These are phyloP conservation scores for Baorangia bicolor DNA, from an alignment of 768 basidiomycete species.

Conservation along the genomic window DNA sequence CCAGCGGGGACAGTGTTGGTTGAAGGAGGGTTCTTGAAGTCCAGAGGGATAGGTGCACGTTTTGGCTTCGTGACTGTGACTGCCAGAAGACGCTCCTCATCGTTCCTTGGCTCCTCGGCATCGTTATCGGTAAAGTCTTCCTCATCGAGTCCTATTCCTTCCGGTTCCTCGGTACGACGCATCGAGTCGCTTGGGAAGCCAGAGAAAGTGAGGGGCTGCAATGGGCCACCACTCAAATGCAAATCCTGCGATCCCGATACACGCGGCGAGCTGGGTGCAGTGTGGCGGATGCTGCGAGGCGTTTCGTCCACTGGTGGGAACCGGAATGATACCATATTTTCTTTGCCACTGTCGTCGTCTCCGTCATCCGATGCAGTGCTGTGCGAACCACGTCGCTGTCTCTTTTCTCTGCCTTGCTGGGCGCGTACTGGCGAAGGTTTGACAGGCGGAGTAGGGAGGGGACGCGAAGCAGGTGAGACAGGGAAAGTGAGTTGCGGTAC, in stretches of 20 bases:
- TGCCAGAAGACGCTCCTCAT: constrained; percentile 14
- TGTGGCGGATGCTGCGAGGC: constrained; percentile 48
- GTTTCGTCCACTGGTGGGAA: constrained; percentile 62
- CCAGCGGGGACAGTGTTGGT: constrained; percentile 83
- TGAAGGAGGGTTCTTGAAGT: constrained; percentile 65
- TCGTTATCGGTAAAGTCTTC: constrained; percentile 8
- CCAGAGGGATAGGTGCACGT: constrained; percentile 75
- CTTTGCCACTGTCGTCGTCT: constrained; percentile 50
- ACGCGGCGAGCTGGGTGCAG: constrained; percentile 41
- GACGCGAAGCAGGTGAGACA: constrained; percentile 32
- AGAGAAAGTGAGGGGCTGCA: constrained; percentile 60
- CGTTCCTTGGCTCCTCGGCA: constrained; percentile 11
- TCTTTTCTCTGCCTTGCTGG: constrained; percentile 78
- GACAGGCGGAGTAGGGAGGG: constrained; percentile 40
- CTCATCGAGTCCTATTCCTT: constrained; percentile 10
- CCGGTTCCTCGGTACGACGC: constrained; percentile 15
- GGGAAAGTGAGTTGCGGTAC: constrained; percentile 54
- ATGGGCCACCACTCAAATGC: constrained; percentile 19
- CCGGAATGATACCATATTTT: constrained; percentile 72
- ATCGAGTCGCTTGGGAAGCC: constrained; percentile 50
- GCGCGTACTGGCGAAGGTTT: constrained; percentile 22
- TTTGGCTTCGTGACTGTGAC: constrained; percentile 40
- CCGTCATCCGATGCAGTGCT: constrained; percentile 30
- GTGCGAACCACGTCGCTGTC: constrained; percentile 58
- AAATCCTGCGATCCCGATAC: constrained; percentile 27